Base-by-base conservation (phyloP, 2,329 filamentous ascomycete species). In the Fusarium sp. region DNA sequence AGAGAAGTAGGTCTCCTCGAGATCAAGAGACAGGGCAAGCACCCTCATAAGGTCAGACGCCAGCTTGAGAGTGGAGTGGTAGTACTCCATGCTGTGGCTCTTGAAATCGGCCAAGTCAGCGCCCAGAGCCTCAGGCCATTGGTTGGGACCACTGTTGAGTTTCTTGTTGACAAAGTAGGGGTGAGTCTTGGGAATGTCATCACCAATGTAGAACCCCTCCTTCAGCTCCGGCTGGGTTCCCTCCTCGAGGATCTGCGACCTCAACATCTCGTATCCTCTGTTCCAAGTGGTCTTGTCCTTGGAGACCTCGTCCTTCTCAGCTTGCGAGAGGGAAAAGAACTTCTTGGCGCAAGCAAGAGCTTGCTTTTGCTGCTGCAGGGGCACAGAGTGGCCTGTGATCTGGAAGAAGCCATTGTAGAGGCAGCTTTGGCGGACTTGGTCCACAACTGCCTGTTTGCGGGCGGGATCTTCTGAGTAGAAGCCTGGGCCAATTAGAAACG, bases 401-500 rank as follows among this genome's bases (percentile, higher is more conserved):
- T 88, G 86, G 79, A 89, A 88, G 78, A 89, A 89, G 5, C 87
- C 87, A 81, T 87, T 72, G 80, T 83, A 78, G 20, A 82, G 77
- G 70, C 85, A 87, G 58, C 84, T 84, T 33, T 79, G 72, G 7
- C 84, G 80, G 35, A 87, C 80, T 53, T 84, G 79, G 16, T 73
- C 71, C 31, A 73, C 71, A 4, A 73, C 69, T 29, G 59, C 72
- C 72, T 78, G 74, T 65, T 79, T 81, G n/a, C 64, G n/a, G 5
- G 64, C 58, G 22, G 79, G 40, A 66, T 77, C 66, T 59, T 61
- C 40, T 11, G 66, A 69, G 66, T 75, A 67, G 71, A 74, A 77
- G 11, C 73, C 74, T 73, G 22, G 53, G 22, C 20, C 33, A 57
- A 38, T 57, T 38, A 57, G 53, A 36, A 36, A 38, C 14, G 14